A percentile compares a stretch with the other conserved stretches of the same genome.
phyloP scores from a whole-genome alignment of 441 rosid genomes.

The Francoa sonchifolia region DNA sequence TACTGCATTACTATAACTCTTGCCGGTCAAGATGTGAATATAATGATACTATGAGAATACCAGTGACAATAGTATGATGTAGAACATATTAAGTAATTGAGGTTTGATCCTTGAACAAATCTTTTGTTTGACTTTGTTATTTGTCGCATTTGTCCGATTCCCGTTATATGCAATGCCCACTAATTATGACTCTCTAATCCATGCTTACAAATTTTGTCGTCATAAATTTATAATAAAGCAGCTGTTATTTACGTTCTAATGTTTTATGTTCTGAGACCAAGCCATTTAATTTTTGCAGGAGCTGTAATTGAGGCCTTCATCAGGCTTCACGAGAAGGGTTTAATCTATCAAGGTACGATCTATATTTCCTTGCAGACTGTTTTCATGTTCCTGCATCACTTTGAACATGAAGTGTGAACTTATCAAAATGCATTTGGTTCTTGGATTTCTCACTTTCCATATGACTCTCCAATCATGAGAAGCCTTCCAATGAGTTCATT shows the following conservation, averaged over 20 bases:
- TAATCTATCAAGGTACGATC: conserved; percentile 73
- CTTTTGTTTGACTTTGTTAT: background rate
- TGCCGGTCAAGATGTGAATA: conserved; percentile 7
- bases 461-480: too few relatives aligned
- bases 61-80: background rate
- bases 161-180: background rate
- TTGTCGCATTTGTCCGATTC: background rate
- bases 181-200: conserved; percentile 2
- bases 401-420: background rate
- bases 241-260: conserved; percentile 3
- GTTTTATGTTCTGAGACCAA: conserved; percentile 19
- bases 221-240: background rate
- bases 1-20: conserved; percentile 21
- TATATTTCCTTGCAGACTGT: conserved; percentile 3
- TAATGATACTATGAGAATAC: too few relatives aligned
- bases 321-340: conserved; percentile 86
- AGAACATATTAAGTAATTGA: background rate
- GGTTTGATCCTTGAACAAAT: background rate
- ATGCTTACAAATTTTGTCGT: too few relatives aligned
- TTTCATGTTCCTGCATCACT: conserved; percentile 2
- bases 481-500: conserved; percentile 6
- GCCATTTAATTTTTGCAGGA: conserved; percentile 33
- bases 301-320: conserved; percentile 90
- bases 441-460: conserved; percentile 1
- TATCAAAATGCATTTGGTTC: background rate